These are phyloP conservation scores for Penicillium hordei DNA, from an alignment of 2,329 filamentous ascomycete species.

Conservation along the genomic window DNA sequence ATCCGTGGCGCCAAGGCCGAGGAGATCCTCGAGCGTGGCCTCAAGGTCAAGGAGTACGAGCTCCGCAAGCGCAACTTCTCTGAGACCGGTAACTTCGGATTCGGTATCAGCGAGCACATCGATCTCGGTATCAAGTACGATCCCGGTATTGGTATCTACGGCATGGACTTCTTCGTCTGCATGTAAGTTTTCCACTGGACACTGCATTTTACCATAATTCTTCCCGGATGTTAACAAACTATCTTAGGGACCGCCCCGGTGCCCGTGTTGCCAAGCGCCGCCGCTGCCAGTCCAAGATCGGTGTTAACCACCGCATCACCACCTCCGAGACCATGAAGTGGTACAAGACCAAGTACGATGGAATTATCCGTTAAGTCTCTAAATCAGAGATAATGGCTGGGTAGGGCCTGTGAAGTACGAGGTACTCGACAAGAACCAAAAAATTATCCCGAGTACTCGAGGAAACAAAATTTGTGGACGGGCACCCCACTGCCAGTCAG, in stretches of 20 bases:
- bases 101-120: conserved; percentile 99
- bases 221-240: conserved; percentile 3
- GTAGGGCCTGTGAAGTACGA: conserved; percentile 30
- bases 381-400: conserved; percentile 6
- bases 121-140: conserved; percentile 99
- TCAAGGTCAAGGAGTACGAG: conserved; percentile 99
- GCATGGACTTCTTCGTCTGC: conserved; percentile 99
- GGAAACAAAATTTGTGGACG: conserved; percentile 26
- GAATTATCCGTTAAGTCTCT: conserved; percentile 87
- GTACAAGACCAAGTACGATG: conserved; percentile 96
- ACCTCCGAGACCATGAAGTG: conserved; percentile 95
- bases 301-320: conserved; percentile 88
- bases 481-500: conserved; percentile 18
- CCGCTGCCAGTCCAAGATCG: conserved; percentile 82
- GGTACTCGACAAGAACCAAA: conserved; percentile 34
- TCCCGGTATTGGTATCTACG: conserved; percentile 96
- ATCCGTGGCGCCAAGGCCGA: conserved; percentile 99
- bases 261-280: conserved; percentile 96
- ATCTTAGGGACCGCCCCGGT: conserved; percentile 80
- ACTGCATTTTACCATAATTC: no score
- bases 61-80: conserved; percentile 99
- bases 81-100: conserved; percentile 99
- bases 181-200: conserved; percentile 61
- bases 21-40: conserved; percentile 99
- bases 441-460: conserved; percentile 23